Evolutionary conservation across 768 basidiomycete species (phyloP).

Genomic region (Leccinum rimulosum): DNA sequence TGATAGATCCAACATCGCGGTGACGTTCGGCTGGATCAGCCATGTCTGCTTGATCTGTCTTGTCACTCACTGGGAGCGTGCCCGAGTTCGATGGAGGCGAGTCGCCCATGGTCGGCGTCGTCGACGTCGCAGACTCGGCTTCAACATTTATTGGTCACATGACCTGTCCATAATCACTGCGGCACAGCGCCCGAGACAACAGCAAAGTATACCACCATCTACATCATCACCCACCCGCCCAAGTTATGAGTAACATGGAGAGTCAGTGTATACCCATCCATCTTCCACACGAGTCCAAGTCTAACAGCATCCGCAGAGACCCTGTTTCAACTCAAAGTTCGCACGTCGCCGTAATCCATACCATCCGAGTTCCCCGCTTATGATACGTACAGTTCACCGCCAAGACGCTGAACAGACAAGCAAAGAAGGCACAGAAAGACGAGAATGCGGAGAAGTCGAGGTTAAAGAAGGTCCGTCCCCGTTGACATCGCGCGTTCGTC

Average conservation of each 20-base stretch:
- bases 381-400: slow-evolving; percentile 79
- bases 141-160: slow-evolving; percentile 8
- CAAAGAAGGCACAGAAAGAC: slow-evolving; percentile 97
- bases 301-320: slow-evolving; percentile 59
- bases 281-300: not conserved
- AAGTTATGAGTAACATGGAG: slow-evolving; percentile 77
- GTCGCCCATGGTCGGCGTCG: not conserved
- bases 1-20: slow-evolving; percentile 32
- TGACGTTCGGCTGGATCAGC: slow-evolving; percentile 8
- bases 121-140: too few species aligned
- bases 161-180: not conserved
- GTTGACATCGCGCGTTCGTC: not conserved
- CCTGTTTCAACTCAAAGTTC: slow-evolving; percentile 96
- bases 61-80: slow-evolving; percentile 3
- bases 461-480: slow-evolving; percentile 78
- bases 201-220: not conserved
- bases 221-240: not conserved
- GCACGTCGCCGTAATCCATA: slow-evolving; percentile 14
- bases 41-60: not conserved
- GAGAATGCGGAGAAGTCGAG: slow-evolving; percentile 85
- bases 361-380: slow-evolving; percentile 2
- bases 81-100: not conserved
- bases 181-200: not conserved
- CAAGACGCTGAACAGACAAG: slow-evolving; percentile 90
- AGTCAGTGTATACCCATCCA: slow-evolving; percentile 51